These are phyloP conservation scores for Citrus trifoliata DNA, from an alignment of 345 rosid genomes.

Conservation along the genomic window DNA sequence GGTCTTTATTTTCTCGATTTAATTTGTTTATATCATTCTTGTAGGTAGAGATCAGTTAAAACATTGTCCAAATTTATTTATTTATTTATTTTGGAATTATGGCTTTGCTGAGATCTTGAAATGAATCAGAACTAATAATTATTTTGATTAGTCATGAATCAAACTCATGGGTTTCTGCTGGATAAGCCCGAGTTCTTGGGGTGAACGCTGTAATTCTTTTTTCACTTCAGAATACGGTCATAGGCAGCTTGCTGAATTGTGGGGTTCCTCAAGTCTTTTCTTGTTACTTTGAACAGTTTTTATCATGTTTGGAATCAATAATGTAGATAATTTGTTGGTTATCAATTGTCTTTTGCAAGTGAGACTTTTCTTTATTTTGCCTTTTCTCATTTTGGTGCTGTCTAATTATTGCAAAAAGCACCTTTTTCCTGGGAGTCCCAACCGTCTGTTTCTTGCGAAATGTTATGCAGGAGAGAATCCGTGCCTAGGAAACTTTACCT, in stretches of 20 bases:
- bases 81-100: neutral
- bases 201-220: neutral
- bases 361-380: neutral
- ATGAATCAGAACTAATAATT: neutral
- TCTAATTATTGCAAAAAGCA: neutral
- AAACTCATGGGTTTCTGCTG: neutral
- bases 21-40: neutral
- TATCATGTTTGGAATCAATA: neutral
- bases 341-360: neutral
- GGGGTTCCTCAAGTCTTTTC: neutral
- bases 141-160: neutral
- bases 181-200: neutral
- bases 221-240: neutral
- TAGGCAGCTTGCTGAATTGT: neutral
- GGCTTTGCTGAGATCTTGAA: conserved; percentile 12
- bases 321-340: conserved; percentile 1
- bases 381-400: neutral
- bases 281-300: neutral
- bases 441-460: neutral
- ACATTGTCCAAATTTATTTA: neutral
- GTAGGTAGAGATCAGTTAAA: neutral
- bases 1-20: neutral
- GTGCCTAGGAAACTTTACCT: neutral
- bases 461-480: conserved; percentile 1
- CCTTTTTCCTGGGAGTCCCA: neutral